A percentile compares a stretch with the other conserved stretches of the same genome.
phyloP scores from a whole-genome alignment of 1,139 yeast species.

The Saccharomyces pastorianus region DNA sequence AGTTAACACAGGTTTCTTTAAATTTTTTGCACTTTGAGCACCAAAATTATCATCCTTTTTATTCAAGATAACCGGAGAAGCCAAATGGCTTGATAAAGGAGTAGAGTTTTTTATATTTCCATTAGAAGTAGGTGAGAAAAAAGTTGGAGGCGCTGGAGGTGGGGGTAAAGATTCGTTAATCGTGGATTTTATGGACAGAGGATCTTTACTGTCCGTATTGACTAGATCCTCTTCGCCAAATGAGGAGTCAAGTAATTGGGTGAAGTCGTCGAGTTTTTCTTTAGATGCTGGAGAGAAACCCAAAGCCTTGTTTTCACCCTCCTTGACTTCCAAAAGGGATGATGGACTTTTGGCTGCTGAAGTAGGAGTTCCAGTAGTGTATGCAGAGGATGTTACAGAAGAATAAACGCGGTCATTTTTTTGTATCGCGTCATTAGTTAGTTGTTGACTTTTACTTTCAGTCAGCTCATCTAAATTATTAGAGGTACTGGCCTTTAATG shows the following conservation, averaged over 20 bases:
- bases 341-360: background rate
- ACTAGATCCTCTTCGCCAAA: slow-evolving; percentile 17
- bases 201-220: slow-evolving; percentile 1
- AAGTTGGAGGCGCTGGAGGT: slow-evolving; percentile 12
- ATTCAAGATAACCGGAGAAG: slow-evolving; percentile 19
- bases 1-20: background rate
- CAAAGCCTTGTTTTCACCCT: slow-evolving; percentile 4
- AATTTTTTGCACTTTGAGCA: background rate
- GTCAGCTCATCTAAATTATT: slow-evolving; percentile 1
- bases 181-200: background rate
- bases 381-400: background rate
- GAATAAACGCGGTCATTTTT: background rate
- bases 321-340: slow-evolving; percentile 2
- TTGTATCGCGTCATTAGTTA: background rate
- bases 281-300: slow-evolving; percentile 26
- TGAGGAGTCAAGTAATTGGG: slow-evolving; percentile 22
- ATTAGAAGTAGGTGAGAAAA: background rate
- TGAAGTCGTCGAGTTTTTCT: slow-evolving; percentile 20
- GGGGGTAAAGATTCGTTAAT: slow-evolving; percentile 7
- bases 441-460: slow-evolving; percentile 2
- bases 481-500: slow-evolving; percentile 10
- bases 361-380: background rate
- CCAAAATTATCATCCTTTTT: slow-evolving; percentile 7
- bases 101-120: background rate
- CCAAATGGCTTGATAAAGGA: slow-evolving; percentile 12